A percentile compares a stretch with the other conserved stretches of the same genome.
These are phyloP conservation scores for Clonostachys rhizophaga DNA, from an alignment of 2,329 filamentous ascomycete species.

Conservation along the genomic window DNA sequence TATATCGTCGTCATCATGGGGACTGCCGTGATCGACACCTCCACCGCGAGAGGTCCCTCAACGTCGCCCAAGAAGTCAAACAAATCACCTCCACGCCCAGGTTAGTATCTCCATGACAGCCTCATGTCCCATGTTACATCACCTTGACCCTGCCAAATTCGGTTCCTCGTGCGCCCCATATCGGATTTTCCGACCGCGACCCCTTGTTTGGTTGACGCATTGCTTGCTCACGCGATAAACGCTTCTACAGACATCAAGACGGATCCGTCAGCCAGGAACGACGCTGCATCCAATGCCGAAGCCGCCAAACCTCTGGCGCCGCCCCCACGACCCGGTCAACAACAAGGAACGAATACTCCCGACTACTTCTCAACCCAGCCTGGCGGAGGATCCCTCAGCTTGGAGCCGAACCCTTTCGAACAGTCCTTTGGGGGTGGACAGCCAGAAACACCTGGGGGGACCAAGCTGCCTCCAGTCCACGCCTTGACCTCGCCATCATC, in stretches of 20 bases:
- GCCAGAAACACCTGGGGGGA: slow-evolving; percentile 77
- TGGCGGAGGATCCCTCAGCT: slow-evolving; percentile 50
- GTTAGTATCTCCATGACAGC: slow-evolving; percentile 22
- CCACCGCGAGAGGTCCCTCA: slow-evolving; percentile 30
- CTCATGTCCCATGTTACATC: background rate
- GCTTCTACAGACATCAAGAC: slow-evolving; percentile 38
- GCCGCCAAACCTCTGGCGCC: slow-evolving; percentile 63
- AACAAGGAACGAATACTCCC: slow-evolving; percentile 45
- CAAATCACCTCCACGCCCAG: slow-evolving; percentile 34
- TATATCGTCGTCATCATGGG: slow-evolving; percentile 46
- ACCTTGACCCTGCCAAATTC: background rate
- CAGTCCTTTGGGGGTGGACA: slow-evolving; percentile 74
- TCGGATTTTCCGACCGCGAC: background rate
- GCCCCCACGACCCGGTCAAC: slow-evolving; percentile 60
- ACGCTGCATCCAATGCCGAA: slow-evolving; percentile 51
- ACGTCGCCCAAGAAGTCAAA: slow-evolving; percentile 43
- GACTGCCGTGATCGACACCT: slow-evolving; percentile 33
- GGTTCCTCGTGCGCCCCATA: too few relatives aligned
- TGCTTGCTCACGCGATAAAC: slow-evolving; percentile 20
- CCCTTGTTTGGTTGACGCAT: slow-evolving; percentile 1
- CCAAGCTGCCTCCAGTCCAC: slow-evolving; percentile 83
- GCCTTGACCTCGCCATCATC: slow-evolving; percentile 87
- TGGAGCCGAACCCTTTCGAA: slow-evolving; percentile 96
- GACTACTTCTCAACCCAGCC: slow-evolving; percentile 65
- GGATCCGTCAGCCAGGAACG: slow-evolving; percentile 40